Percentiles rank a stretch among this genome's conserved stretches.
These are phyloP conservation scores for Penicillium chermesinum DNA, from an alignment of 495 filamentous ascomycete genomes.

Conservation along the genomic window DNA sequence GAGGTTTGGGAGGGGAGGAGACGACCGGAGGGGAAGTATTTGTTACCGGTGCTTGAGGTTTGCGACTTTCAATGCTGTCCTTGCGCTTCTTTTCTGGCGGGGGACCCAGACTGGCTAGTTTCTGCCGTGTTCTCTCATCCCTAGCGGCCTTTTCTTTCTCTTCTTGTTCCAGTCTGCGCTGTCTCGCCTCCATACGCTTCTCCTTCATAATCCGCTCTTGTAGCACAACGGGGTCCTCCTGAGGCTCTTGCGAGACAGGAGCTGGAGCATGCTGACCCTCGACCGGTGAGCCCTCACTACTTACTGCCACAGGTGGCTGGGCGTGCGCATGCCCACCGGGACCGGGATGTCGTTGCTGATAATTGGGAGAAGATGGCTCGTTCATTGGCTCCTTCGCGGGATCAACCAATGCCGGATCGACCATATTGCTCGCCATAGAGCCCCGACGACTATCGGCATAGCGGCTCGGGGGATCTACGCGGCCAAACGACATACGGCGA, in stretches of 20 bases:
- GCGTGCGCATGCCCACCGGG: conserved; percentile 44
- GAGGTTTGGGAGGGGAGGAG: conserved; percentile 49
- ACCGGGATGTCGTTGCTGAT: conserved; percentile 18
- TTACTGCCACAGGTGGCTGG: conserved; percentile 43
- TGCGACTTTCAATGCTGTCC: conserved; percentile 27
- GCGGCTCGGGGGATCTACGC: conserved; percentile 41
- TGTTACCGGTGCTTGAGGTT: conserved; percentile 19
- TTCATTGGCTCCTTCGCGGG: conserved; percentile 23
- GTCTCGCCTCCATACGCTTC: conserved; percentile 67
- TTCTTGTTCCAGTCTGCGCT: conserved; percentile 76
- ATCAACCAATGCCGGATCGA: conserved; percentile 27
- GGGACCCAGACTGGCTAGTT: conserved; percentile 72
- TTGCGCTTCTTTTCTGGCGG: conserved; percentile 52
- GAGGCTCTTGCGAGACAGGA: conserved; percentile 27
- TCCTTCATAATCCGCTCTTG: conserved; percentile 87
- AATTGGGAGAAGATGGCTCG: conserved; percentile 18
- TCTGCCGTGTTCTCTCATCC: conserved; percentile 75
- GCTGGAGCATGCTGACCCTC: conserved; percentile 20
- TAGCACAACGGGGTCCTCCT: conserved; percentile 56
- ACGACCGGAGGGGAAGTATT: conserved; percentile 16
- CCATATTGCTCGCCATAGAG: conserved; percentile 41
- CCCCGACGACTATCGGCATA: conserved; percentile 42
- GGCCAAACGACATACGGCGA: conserved; percentile 52
- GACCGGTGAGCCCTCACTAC: conserved; percentile 39
- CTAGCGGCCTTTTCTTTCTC: conserved; percentile 72